A percentile compares a stretch with the other conserved stretches of the same genome.
These are phyloP conservation scores for Xylaria acuta DNA, from an alignment of 495 filamentous ascomycete species.

Conservation along the genomic window DNA sequence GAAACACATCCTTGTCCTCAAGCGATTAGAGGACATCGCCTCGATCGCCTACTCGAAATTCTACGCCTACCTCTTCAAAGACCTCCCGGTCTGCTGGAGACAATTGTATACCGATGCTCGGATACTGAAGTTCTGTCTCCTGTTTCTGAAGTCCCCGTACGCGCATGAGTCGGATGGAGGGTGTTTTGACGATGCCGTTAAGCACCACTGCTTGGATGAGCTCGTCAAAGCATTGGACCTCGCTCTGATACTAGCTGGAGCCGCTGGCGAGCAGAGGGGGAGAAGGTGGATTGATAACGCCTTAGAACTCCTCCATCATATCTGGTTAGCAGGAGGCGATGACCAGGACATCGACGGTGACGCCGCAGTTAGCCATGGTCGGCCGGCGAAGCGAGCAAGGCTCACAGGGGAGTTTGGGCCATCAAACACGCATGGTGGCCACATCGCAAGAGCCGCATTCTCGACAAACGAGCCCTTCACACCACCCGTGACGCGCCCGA, in stretches of 20 bases:
- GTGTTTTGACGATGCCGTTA: background rate
- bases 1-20: constrained; percentile 28
- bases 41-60: constrained; percentile 62
- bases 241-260: constrained; percentile 83
- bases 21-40: constrained; percentile 53
- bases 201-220: constrained; percentile 31
- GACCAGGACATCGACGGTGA: background rate
- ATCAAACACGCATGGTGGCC: background rate
- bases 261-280: constrained; percentile 57
- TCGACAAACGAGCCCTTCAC: constrained; percentile 49
- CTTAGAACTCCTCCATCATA: constrained; percentile 52
- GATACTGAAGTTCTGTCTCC: constrained; percentile 64
- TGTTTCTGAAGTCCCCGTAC: constrained; percentile 47
- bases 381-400: constrained; percentile 37
- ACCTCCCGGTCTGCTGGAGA: constrained; percentile 77
- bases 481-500: constrained; percentile 46
- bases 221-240: constrained; percentile 76
- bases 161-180: background rate
- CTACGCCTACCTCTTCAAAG: constrained; percentile 75
- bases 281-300: constrained; percentile 64
- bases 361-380: background rate
- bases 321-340: constrained; percentile 29
- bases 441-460: constrained; percentile 42
- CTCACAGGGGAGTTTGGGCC: constrained; percentile 21
- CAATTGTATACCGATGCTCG: constrained; percentile 79